phyloP scores from a whole-genome alignment of 345 rosid genomes.

The Eucalyptus coolabah region DNA sequence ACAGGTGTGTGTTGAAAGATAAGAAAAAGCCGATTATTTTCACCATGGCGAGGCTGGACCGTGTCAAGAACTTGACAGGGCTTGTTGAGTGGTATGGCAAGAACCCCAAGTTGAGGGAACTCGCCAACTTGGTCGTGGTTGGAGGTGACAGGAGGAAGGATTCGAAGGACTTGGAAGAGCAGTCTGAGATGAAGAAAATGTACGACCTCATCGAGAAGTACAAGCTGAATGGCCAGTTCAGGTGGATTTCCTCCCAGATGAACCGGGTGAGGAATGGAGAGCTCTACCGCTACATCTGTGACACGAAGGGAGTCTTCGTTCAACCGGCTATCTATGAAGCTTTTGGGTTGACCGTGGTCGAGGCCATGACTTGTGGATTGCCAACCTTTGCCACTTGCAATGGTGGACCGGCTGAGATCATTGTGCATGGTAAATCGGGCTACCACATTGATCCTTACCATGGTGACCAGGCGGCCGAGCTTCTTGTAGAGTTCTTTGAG shows the following conservation, averaged over 20 bases:
- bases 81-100: conserved; percentile 95
- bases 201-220: conserved; percentile 44
- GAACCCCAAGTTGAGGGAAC: conserved; percentile 52
- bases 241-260: conserved; percentile 94
- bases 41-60: conserved; percentile 95
- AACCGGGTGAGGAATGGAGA: conserved; percentile 77
- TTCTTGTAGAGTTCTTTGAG: conserved; percentile 59
- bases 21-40: conserved; percentile 75
- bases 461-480: conserved; percentile 66
- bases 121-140: conserved; percentile 77
- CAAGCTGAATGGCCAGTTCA: conserved; percentile 64
- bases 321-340: conserved; percentile 87
- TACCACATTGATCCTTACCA: conserved; percentile 93
- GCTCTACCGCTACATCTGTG: conserved; percentile 68
- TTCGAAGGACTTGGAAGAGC: conserved; percentile 84
- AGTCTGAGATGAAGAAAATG: conserved; percentile 92
- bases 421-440: conserved; percentile 75
- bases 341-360: conserved; percentile 79
- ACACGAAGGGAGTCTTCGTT: conserved; percentile 82
- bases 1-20: conserved; percentile 77
- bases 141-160: conserved; percentile 94
- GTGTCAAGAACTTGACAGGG: conserved; percentile 80
- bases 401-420: conserved; percentile 98
- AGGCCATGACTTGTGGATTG: conserved; percentile 87
- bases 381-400: conserved; percentile 83